Conservation (phyloP, 768 basidiomycete species). For the Termitomyces sp. region DNA sequence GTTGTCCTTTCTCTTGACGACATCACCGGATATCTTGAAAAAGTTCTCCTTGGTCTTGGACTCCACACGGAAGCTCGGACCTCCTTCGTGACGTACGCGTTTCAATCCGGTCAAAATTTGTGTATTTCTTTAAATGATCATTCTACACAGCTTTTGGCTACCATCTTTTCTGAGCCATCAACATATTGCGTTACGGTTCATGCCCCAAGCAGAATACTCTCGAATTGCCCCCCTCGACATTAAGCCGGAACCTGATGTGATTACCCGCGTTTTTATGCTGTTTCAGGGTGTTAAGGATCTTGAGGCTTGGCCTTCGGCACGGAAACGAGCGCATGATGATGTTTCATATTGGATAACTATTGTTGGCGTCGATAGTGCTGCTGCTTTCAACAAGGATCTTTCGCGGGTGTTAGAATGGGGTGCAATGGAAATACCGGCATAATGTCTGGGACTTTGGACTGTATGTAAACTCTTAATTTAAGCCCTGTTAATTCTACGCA, state of each 20-base stretch:
- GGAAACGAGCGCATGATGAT: conserved; percentile 14
- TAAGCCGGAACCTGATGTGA: conserved; percentile 36
- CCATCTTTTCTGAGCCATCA: conserved; percentile 36
- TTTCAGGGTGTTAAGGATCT: conserved; percentile 32
- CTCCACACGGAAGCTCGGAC: conserved; percentile 41
- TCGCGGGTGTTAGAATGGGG: conserved; percentile 47
- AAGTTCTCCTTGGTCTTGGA: conserved; percentile 24
- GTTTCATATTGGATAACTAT: conserved; percentile 27
- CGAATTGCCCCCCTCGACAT: conserved; percentile 33
- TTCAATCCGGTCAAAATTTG: background rate
- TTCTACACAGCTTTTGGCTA: conserved; percentile 36
- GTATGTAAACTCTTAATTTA: background rate
- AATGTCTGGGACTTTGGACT: background rate
- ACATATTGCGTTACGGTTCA: conserved; percentile 40
- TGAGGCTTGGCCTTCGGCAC: conserved; percentile 25
- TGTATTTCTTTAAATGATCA: background rate
- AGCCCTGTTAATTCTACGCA: background rate
- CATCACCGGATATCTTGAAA: conserved; percentile 34
- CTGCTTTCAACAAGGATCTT: conserved; percentile 21
- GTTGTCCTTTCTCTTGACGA: conserved; percentile 25
- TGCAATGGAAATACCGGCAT: conserved; percentile 41
- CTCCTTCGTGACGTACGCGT: conserved; percentile 41
- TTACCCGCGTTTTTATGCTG: conserved; percentile 45
- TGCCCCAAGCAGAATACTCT: conserved; percentile 40
- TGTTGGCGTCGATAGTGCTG: conserved; percentile 29